Conservation (phyloP, 2,329 filamentous ascomycete genomes). For the Alternaria angustiovoidea region DNA sequence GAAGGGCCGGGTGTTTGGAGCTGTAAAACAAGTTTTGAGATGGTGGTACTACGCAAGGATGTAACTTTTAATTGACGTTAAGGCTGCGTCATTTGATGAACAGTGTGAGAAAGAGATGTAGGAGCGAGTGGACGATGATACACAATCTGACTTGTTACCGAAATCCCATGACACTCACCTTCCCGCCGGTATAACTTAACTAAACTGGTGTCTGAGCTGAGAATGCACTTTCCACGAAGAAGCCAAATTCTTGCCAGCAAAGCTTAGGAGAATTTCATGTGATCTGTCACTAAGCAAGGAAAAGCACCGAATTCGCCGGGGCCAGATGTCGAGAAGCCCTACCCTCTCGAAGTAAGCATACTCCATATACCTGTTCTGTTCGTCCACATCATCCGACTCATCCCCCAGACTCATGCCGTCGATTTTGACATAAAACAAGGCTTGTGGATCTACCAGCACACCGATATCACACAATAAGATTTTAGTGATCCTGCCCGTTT, state of each 20-base stretch:
- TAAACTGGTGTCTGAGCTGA: background rate
- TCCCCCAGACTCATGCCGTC: no score
- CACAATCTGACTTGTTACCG: no score
- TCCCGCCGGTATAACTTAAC: rapidly evolving
- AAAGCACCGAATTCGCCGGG: no score
- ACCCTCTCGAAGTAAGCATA: no score
- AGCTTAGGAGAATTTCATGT: no score
- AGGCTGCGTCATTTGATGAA: background rate
- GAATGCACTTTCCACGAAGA: no score
- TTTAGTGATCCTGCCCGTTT: background rate
- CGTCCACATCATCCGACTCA: no score
- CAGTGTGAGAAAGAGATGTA: background rate
- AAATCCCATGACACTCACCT: rapidly evolving
- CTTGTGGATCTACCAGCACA: rapidly evolving
- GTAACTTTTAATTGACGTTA: slow-evolving; percentile 14
- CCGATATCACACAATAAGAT: background rate
- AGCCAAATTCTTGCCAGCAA: rapidly evolving
- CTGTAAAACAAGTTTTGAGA: slow-evolving; percentile 32
- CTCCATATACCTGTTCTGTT: no score
- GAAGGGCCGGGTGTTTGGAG: slow-evolving; percentile 28
- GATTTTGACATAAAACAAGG: background rate
- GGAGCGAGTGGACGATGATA: background rate
- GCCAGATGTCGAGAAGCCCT: no score
- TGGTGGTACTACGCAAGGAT: slow-evolving; percentile 31
- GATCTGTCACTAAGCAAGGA: no score